A percentile compares a stretch with the other conserved stretches of the same genome.
Conservation (phyloP, 2,329 filamentous ascomycete genomes). For the Stromatinia cepivora region DNA sequence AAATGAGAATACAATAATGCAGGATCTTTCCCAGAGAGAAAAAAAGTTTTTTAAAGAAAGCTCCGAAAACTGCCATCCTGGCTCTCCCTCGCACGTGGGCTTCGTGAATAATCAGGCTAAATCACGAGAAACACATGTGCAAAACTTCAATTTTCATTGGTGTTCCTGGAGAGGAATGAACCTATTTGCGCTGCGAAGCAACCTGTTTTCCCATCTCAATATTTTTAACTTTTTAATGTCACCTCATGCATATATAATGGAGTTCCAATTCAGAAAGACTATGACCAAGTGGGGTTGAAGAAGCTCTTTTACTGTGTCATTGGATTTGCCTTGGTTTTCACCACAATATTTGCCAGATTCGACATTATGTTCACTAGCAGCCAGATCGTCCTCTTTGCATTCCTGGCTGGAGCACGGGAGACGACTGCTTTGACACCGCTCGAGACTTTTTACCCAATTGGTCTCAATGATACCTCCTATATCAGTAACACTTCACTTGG, state of each 20-base stretch:
- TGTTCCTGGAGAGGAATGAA: neutral
- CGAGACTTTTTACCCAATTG: conserved; percentile 42
- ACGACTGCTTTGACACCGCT: conserved; percentile 22
- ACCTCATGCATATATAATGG: neutral
- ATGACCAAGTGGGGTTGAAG: neutral
- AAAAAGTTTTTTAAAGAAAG: neutral
- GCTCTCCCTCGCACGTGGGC: neutral
- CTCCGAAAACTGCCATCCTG: neutral
- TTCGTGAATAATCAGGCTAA: neutral
- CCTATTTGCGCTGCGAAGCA: neutral
- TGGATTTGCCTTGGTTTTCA: neutral
- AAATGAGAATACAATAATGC: neutral
- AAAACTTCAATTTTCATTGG: conserved; percentile 7
- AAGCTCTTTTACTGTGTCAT: neutral
- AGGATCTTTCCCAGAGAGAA: neutral
- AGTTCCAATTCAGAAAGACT: neutral
- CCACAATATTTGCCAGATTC: neutral
- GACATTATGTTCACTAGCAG: neutral
- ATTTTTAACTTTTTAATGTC: neutral
- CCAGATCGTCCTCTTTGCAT: neutral
- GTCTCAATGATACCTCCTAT: conserved; percentile 43
- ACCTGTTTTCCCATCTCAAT: neutral
- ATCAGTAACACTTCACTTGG: conserved; percentile 43
- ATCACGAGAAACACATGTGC: neutral
- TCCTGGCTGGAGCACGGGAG: neutral